A percentile compares a stretch with the other conserved stretches of the same genome.
phyloP scores from a whole-genome alignment of 2,329 filamentous ascomycete genomes.

The Pezicula carpinea region DNA sequence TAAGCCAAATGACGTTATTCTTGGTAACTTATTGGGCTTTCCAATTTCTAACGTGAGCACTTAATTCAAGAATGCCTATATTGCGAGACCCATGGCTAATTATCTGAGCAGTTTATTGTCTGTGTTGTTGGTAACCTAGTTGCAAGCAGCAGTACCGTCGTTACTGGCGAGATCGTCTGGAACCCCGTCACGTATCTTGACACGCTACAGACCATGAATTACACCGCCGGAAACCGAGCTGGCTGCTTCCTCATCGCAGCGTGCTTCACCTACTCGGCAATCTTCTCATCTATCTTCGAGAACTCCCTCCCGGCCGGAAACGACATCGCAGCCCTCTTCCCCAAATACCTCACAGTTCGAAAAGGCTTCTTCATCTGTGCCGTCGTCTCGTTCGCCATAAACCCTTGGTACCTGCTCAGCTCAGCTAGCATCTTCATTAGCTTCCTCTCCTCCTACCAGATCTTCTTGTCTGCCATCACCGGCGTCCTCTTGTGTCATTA shows the following conservation, averaged over 20 bases:
- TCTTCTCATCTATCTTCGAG: slow-evolving; percentile 40
- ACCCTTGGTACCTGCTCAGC: slow-evolving; percentile 33
- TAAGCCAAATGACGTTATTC: slow-evolving; percentile 35
- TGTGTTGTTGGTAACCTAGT: slow-evolving; percentile 36
- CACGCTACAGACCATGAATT: slow-evolving; percentile 29
- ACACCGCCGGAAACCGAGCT: slow-evolving; percentile 31
- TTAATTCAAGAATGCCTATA: no score
- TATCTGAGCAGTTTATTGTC: slow-evolving; percentile 26
- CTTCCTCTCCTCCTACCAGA: slow-evolving; percentile 38
- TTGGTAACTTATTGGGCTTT: slow-evolving; percentile 37
- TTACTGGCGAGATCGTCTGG: slow-evolving; percentile 33
- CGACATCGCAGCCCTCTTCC: slow-evolving; percentile 33
- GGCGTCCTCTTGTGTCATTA: slow-evolving; percentile 39
- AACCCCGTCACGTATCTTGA: slow-evolving; percentile 33
- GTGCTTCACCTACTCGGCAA: slow-evolving; percentile 36
- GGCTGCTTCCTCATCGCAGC: slow-evolving; percentile 37
- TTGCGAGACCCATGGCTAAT: not conserved
- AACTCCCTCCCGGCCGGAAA: slow-evolving; percentile 37
- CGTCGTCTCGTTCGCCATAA: slow-evolving; percentile 30
- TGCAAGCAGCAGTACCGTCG: slow-evolving; percentile 25
- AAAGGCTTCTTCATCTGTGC: slow-evolving; percentile 35
- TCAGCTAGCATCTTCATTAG: slow-evolving; percentile 34
- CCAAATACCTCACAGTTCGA: slow-evolving; percentile 35
- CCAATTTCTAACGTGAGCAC: slow-evolving; percentile 31
- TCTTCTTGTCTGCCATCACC: slow-evolving; percentile 36